Evolutionary conservation across 495 filamentous ascomycete species (phyloP).

Genomic region (Talaromyces borbonicus): DNA sequence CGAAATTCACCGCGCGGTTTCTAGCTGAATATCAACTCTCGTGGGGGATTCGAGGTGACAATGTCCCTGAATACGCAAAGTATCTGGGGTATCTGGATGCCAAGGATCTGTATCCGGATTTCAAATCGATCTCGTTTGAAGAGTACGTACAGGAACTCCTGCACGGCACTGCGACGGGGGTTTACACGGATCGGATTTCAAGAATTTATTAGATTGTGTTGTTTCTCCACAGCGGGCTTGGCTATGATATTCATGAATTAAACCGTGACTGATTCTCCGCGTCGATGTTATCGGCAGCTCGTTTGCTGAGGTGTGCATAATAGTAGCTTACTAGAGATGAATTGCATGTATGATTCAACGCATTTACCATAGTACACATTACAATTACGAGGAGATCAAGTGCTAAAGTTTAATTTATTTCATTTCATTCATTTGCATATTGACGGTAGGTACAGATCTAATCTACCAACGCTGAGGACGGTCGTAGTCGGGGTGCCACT

Average conservation of each 20-base stretch:
- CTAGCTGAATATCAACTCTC: conserved; percentile 41
- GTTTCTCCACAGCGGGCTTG: neutral
- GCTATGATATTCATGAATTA: too few relatives aligned
- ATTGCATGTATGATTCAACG: too few relatives aligned
- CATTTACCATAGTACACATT: too few relatives aligned
- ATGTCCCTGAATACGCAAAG: conserved; percentile 45
- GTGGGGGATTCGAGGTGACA: conserved; percentile 46
- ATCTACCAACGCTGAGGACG: conserved; percentile 14
- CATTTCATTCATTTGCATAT: neutral
- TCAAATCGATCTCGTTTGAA: conserved; percentile 30
- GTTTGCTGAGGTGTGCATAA: too few relatives aligned
- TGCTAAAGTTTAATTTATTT: neutral
- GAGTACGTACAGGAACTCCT: conserved; percentile 33
- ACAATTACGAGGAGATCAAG: too few relatives aligned
- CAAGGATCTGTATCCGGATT: conserved; percentile 48
- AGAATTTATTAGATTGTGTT: neutral
- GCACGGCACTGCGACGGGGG: conserved; percentile 31
- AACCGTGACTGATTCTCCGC: too few relatives aligned
- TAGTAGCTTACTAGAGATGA: too few relatives aligned
- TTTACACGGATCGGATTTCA: conserved; percentile 33
- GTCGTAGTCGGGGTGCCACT: conserved; percentile 36
- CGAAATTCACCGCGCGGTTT: conserved; percentile 33
- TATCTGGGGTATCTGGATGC: conserved; percentile 50
- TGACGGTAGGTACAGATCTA: neutral
- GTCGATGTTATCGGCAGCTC: too few relatives aligned